phyloP scores from a whole-genome alignment of 768 basidiomycete genomes.

The Trametes coccinea region DNA sequence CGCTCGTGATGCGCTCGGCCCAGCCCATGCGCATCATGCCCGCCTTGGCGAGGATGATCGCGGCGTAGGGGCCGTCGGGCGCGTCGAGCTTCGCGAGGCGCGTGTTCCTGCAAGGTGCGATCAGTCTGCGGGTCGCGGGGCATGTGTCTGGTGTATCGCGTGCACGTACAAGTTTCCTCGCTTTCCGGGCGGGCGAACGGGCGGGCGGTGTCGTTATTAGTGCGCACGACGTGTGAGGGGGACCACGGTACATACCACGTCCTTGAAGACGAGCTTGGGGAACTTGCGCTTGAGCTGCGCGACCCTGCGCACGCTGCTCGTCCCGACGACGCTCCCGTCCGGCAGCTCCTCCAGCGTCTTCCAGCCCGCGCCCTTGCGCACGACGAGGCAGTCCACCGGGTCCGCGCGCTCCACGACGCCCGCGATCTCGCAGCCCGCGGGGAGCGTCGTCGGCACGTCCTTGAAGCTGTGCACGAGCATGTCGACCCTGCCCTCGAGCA shows the following conservation, averaged over 20 bases:
- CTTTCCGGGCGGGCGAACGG: slow-evolving; percentile 35
- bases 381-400: slow-evolving; percentile 85
- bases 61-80: slow-evolving; percentile 74
- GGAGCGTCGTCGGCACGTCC: slow-evolving; percentile 88
- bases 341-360: slow-evolving; percentile 81
- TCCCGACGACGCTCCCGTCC: slow-evolving; percentile 88
- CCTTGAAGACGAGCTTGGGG: slow-evolving; percentile 76
- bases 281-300: slow-evolving; percentile 84
- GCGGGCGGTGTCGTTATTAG: no score
- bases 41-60: slow-evolving; percentile 90
- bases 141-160: background rate
- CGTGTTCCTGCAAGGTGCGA: slow-evolving; percentile 62
- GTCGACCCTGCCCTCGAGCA: slow-evolving; percentile 74
- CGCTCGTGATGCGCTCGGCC: slow-evolving; percentile 71
- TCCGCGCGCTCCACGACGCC: slow-evolving; percentile 87
- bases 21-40: slow-evolving; percentile 82
- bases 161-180: slow-evolving; percentile 81
- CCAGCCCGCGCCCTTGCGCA: slow-evolving; percentile 72
- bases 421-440: slow-evolving; percentile 80
- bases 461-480: slow-evolving; percentile 93
- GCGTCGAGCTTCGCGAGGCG: slow-evolving; percentile 90
- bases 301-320: slow-evolving; percentile 89
- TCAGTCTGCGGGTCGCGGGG: background rate
- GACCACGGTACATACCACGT: slow-evolving; percentile 65
- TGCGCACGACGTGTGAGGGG: no score